Evolutionary conservation across 108 stramenopile genomes (phyloP).

Genomic region (Fragilariopsis cylindrus): DNA sequence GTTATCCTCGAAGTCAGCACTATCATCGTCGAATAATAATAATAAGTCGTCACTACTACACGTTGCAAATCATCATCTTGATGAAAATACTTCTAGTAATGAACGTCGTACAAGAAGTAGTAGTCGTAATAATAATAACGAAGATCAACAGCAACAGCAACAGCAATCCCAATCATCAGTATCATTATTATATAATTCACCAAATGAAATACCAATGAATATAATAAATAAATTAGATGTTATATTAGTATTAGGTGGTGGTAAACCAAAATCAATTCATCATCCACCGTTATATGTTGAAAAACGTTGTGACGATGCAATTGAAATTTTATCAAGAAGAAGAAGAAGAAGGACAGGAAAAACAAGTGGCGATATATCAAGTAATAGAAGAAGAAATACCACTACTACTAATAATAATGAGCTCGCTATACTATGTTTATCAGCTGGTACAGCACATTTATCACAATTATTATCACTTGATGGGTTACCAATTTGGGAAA

Average conservation of each 20-base stretch:
- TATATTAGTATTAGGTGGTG: slow-evolving; percentile 80
- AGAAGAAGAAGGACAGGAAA: not conserved
- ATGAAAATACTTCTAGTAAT: too few species aligned
- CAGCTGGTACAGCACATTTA: slow-evolving; percentile 86
- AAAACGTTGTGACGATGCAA: slow-evolving; percentile 59
- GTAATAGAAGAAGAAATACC: not conserved
- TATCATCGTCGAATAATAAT: too few species aligned
- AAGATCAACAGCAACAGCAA: too few species aligned
- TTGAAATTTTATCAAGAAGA: slow-evolving; percentile 27
- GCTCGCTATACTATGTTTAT: slow-evolving; percentile 63
- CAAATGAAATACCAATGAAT: slow-evolving; percentile 26
- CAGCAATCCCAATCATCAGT: too few species aligned
- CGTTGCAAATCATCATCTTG: too few species aligned
- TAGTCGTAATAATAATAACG: too few species aligned
- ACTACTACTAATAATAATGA: not conserved
- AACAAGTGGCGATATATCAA: not conserved
- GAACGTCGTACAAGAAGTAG: too few species aligned
- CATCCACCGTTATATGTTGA: slow-evolving; percentile 74
- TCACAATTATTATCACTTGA: slow-evolving; percentile 62
- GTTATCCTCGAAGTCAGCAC: too few species aligned
- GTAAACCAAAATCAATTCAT: slow-evolving; percentile 57
- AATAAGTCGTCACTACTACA: too few species aligned
- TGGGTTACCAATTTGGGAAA: slow-evolving; percentile 85
- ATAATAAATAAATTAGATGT: slow-evolving; percentile 59
- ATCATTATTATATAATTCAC: slow-evolving; percentile 3